Evolutionary conservation across 2,329 filamentous ascomycete genomes (phyloP), one percentile per base, ranked within the genome.

Genomic region (Hymenoscyphus fraxineus): DNA sequence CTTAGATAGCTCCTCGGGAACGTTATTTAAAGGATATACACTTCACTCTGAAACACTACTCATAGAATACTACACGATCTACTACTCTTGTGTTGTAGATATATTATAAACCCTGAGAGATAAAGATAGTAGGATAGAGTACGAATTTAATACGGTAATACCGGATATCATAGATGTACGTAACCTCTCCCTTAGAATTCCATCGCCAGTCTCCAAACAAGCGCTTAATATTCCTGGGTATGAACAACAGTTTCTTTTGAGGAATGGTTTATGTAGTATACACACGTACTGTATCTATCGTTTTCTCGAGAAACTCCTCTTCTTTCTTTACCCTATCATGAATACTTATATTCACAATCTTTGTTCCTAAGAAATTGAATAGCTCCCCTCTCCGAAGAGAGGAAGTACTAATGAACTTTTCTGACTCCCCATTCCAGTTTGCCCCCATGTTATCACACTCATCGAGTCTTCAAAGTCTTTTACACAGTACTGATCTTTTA

Each of bases 291-390:
- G 16, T 35, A 38, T 35, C 16, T 62, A 35, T 16, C 55, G 55
- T 19, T 13, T 9, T 22, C 19, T 57, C 6, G n/a, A 35, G 16
- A 44, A 10, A 1, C 7, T 51, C 10, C 7, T 62, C 2, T 27
- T 27, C 27, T 27, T 27, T 27, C 3, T 27, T 27, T 27, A 27
- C 27, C 27, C 27, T 3, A 0, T 27, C 27, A 3, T 27, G 27
- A 3, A 64, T 61, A 60, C 47, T 44, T 58, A 55, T 54, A 39
- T 32, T 44, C 62, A 62, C 2, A 27, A 62, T 60, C 13, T 67
- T 57, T 9, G 40, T 68, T 60, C 62, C 64, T 2, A 62, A 22
- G 13, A 64, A 62, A 10, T 35, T 44, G 44, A 62, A 35, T 44
- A 15, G 9, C 2, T 27, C 51, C 22, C 22, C 22, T 13, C 6